These are phyloP conservation scores for Biancaea sappan DNA, from an alignment of 306 rosid species.

Conservation along the genomic window DNA sequence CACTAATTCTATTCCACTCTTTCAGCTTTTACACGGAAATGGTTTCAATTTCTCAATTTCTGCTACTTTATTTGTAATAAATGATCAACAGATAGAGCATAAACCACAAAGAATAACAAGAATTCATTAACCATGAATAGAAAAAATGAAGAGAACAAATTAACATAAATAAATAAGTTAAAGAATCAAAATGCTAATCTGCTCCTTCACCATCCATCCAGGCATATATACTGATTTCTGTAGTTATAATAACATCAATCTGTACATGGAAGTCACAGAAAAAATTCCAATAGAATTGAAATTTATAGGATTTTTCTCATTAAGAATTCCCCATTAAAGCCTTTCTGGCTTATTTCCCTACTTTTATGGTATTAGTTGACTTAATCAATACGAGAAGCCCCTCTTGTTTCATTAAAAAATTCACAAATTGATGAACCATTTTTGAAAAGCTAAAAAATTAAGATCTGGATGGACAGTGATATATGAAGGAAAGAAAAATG, in stretches of 20 bases:
- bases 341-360: neutral
- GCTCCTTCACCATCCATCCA: no score
- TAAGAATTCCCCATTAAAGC: neutral
- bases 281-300: conserved; percentile 38
- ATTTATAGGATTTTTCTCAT: conserved; percentile 10
- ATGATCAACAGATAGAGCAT: no score
- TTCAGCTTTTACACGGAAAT: conserved; percentile 24
- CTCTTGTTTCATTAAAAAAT: neutral
- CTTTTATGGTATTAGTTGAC: neutral
- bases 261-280: conserved; percentile 48
- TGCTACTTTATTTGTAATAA: no score
- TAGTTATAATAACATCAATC: conserved; percentile 36
- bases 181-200: no score
- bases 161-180: no score
- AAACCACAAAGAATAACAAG: no score
- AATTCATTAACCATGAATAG: no score
- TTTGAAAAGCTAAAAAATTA: neutral
- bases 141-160: no score
- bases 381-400: neutral
- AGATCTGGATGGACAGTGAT: conserved; percentile 13
- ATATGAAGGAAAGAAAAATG: neutral
- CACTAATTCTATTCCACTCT: conserved; percentile 25
- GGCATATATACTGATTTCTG: conserved; percentile 31
- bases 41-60: conserved; percentile 22
- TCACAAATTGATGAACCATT: conserved; percentile 4